Base-by-base conservation (phyloP, 2,329 filamentous ascomycete species). In the Pestalotiopsis fici region DNA sequence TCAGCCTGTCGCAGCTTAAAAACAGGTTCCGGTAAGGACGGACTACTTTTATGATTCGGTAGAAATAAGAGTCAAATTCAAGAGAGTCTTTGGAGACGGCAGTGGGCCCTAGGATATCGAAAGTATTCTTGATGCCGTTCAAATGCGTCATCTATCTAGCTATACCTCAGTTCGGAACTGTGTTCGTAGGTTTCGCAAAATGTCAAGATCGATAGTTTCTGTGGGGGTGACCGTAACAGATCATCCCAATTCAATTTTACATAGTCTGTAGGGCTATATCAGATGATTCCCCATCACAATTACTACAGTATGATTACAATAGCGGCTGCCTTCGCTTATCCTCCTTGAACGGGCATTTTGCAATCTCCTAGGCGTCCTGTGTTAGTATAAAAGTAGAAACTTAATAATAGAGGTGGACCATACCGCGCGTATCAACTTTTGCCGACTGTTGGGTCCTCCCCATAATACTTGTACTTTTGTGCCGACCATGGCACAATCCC, bases 101-200 rank as follows among this genome's bases (percentile, higher is more conserved):
- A 28, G 6, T 35, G 13, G 37, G 60, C 11, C 21, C 35, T 13
- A 37, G 27, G n/a, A 50, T 28, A 5, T 47, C 9, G 21, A 50
- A 25, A 54, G 50, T 50, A 18, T 47, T 47, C 25, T 27, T 54
- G 21, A 64, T 64, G 13, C 37, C 60, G 25, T 50, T 47, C 15
- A 64, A 25, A 54, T 64, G 60, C 9, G 37, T 64, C 12, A 54
- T n/a, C 60, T 11, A 54, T n/a, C 60, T n/a, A 64, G 23, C 60
- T 35, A 13, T 27, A 18, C 21, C 60, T 64, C 9, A 50, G 27
- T 27, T 64, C 35, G 15, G n/a, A n/a, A n/a, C 60, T 35, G n/a
- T 50, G 50, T 7, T 64, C 7, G 37, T 47, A 50, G 12, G 50
- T 21, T 15, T 64, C 60, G 27, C 21, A 64, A 15, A 64, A 35